Conservation (phyloP, 2,329 filamentous ascomycete genomes). For the Trichophyton simii region DNA sequence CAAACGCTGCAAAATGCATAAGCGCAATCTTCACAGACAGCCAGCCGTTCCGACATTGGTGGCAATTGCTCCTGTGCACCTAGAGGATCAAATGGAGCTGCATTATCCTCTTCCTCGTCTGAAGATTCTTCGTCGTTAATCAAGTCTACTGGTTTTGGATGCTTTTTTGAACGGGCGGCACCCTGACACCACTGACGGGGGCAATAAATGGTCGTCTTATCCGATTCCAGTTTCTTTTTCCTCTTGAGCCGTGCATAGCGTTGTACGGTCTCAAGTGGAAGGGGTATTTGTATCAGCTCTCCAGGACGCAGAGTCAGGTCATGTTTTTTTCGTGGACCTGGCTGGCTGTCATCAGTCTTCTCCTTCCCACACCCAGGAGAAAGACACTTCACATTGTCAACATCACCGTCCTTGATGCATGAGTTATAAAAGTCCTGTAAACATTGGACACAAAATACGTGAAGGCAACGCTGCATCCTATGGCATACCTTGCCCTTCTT, state of each 20-base stretch:
- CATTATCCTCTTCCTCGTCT: conserved; percentile 43
- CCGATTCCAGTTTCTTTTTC: conserved; percentile 81
- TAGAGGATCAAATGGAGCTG: conserved; percentile 31
- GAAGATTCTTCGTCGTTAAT: conserved; percentile 35
- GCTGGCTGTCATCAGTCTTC: conserved; percentile 17
- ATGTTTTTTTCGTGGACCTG: conserved; percentile 39
- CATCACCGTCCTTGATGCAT: conserved; percentile 73
- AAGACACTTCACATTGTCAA: conserved; percentile 67
- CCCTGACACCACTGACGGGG: conserved; percentile 87
- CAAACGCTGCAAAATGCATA: conserved; percentile 79
- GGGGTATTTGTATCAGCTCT: conserved; percentile 66
- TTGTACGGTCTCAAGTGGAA: conserved; percentile 59
- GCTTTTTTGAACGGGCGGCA: conserved; percentile 62
- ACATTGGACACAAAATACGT: conserved; percentile 85
- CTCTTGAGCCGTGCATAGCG: conserved; percentile 84
- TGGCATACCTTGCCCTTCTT: conserved; percentile 80
- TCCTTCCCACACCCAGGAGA: conserved; percentile 61
- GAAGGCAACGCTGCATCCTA: conserved; percentile 66
- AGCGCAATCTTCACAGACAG: conserved; percentile 76
- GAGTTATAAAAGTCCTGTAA: conserved; percentile 81
- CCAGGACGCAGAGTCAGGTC: conserved; percentile 64
- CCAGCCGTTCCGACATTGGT: conserved; percentile 52
- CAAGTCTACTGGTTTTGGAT: conserved; percentile 57
- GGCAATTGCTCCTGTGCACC: conserved; percentile 32
- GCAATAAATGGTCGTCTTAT: conserved; percentile 86